Conservation (phyloP, 2,329 filamentous ascomycete genomes). For the Pseudogymnoascus sp. region DNA sequence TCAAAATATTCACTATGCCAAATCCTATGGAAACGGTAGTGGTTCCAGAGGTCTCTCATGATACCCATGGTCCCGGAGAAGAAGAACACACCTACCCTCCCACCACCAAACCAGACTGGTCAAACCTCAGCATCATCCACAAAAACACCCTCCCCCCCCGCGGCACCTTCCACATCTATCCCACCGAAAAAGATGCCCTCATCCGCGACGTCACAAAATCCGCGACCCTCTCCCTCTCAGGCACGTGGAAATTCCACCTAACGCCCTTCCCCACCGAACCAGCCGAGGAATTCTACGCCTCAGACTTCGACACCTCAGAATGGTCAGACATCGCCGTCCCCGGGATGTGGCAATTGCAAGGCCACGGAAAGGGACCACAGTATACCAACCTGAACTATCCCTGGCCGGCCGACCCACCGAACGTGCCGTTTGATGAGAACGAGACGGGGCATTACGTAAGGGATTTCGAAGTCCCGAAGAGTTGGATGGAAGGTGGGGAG, state of each 20-base stretch:
- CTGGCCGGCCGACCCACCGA: conserved; percentile 46
- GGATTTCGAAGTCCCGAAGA: conserved; percentile 39
- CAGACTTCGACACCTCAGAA: conserved; percentile 24
- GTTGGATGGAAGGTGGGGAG: conserved; percentile 20
- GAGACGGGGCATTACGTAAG: conserved; percentile 47
- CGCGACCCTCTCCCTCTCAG: conserved; percentile 28
- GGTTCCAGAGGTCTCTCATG: not conserved
- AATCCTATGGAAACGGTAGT: not conserved
- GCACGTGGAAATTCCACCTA: conserved; percentile 25
- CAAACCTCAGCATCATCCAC: conserved; percentile 52
- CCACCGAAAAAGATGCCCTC: conserved; percentile 42
- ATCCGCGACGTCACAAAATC: conserved; percentile 33
- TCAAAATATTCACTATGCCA: not conserved
- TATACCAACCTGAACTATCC: conserved; percentile 50
- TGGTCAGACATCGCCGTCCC: conserved; percentile 46
- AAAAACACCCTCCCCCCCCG: conserved; percentile 52
- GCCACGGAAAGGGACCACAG: conserved; percentile 35
- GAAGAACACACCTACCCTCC: not conserved
- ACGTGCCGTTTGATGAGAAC: conserved; percentile 44
- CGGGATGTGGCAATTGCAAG: conserved; percentile 50
- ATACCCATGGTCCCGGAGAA: not conserved
- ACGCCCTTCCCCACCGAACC: conserved; percentile 22
- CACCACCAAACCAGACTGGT: conserved; percentile 48
- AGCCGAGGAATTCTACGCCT: conserved; percentile 15
- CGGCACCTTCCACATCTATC: conserved; percentile 49